Evolutionary conservation across 257 asterid genomes (phyloP).

Genomic region (Nemophila menziesii): DNA sequence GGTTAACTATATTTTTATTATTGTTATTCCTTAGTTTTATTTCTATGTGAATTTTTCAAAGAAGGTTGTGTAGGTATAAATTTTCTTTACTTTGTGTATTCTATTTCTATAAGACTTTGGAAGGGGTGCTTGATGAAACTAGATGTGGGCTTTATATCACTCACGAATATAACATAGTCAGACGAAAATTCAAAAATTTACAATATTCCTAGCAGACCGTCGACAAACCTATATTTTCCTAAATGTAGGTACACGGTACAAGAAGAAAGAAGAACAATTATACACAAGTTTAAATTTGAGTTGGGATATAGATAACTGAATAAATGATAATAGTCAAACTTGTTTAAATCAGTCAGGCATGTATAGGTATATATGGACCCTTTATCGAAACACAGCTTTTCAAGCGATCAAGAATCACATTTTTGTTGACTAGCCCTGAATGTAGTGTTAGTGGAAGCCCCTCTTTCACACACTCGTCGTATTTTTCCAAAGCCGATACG

Average conservation of each 20-base stretch:
- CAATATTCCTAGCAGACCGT: neutral
- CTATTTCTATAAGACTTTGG: no score
- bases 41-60: no score
- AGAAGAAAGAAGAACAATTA: neutral
- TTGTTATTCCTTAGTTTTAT: no score
- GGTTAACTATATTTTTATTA: no score
- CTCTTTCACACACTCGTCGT: conserved; percentile 70
- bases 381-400: conserved; percentile 60
- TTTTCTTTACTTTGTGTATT: no score
- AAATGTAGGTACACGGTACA: neutral
- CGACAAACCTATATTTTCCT: neutral
- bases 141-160: no score
- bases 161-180: no score
- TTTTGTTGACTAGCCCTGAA: conserved; percentile 41
- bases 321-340: neutral
- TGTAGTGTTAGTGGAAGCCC: conserved; percentile 69
- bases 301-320: neutral
- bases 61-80: no score
- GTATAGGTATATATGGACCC: conserved; percentile 60
- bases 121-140: no score
- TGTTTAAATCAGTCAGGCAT: conserved; percentile 32
- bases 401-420: conserved; percentile 54
- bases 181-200: neutral
- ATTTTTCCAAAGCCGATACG: conserved; percentile 56
- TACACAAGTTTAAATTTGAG: neutral